Conservation (phyloP, 768 basidiomycete genomes). For the Mycena olivaceomarginata region DNA sequence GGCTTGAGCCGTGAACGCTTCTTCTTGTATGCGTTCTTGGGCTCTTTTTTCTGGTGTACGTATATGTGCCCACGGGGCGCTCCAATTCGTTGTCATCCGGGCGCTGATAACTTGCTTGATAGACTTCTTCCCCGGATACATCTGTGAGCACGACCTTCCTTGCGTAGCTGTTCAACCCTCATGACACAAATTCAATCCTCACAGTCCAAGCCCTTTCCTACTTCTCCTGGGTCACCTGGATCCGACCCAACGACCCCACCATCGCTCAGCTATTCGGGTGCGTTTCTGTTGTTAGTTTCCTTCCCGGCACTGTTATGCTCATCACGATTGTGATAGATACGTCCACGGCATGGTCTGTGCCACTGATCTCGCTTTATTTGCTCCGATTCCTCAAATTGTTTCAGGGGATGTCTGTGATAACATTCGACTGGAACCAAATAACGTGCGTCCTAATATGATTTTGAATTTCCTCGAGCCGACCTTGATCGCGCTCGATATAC, state of each 20-base stretch:
- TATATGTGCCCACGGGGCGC: not conserved
- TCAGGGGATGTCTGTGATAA: slow-evolving; percentile 53
- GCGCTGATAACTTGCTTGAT: not conserved
- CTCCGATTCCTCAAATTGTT: not conserved
- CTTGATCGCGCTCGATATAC: slow-evolving; percentile 22
- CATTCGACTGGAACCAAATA: slow-evolving; percentile 77
- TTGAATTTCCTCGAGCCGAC: slow-evolving; percentile 34
- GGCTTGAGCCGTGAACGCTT: slow-evolving; percentile 87
- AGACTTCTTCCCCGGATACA: slow-evolving; percentile 79
- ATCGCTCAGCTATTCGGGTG: slow-evolving; percentile 89
- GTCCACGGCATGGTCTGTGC: slow-evolving; percentile 44
- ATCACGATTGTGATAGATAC: slow-evolving; percentile 30
- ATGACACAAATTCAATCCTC: not conserved
- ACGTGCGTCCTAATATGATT: slow-evolving; percentile 53
- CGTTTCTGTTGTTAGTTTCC: slow-evolving; percentile 49
- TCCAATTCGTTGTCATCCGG: too few relatives aligned
- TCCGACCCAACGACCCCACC: slow-evolving; percentile 28
- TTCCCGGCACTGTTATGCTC: not conserved
- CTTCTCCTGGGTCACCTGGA: slow-evolving; percentile 61
- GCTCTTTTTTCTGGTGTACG: slow-evolving; percentile 73
- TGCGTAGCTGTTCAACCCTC: not conserved
- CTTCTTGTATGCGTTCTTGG: slow-evolving; percentile 80
- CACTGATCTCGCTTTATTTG: not conserved
- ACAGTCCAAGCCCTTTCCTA: slow-evolving; percentile 73
- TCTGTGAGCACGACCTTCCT: slow-evolving; percentile 56